Evolutionary conservation across 108 stramenopile species (phyloP).

Genomic region (Aurantiochytrium sp.): DNA sequence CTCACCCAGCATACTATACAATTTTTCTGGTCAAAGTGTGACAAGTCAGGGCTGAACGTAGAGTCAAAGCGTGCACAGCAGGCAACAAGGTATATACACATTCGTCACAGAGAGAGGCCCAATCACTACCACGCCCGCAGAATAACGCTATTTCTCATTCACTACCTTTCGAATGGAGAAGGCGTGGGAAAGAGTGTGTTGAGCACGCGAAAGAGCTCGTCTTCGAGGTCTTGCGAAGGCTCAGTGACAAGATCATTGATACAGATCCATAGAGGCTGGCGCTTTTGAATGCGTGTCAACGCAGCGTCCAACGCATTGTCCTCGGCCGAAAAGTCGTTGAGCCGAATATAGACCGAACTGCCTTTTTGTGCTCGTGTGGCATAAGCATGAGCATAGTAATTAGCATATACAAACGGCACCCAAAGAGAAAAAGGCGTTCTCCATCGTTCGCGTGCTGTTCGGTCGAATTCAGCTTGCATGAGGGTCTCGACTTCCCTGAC

Average conservation of each 20-base stretch:
- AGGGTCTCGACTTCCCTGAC: background rate
- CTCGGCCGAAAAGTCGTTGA: background rate
- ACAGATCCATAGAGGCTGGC: background rate
- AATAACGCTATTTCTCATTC: background rate
- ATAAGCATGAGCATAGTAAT: background rate
- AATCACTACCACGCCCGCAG: no score
- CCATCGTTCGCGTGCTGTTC: background rate
- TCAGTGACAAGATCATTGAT: background rate
- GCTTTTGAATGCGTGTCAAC: background rate
- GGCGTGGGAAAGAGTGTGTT: background rate
- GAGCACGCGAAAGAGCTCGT: background rate
- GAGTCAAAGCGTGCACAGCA: no score
- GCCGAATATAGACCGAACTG: background rate
- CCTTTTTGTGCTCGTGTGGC: background rate
- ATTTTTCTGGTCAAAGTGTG: no score
- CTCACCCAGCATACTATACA: no score
- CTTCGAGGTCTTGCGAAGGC: background rate
- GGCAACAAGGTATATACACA: no score
- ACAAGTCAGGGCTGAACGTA: no score
- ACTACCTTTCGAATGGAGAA: background rate
- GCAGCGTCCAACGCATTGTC: background rate
- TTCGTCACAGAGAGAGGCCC: no score
- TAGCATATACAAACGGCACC: background rate
- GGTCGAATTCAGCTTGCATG: background rate
- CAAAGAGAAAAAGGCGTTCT: background rate